Base-by-base conservation (phyloP, 192 early-diverging fungal species). In the Entomortierella lignicola region DNA sequence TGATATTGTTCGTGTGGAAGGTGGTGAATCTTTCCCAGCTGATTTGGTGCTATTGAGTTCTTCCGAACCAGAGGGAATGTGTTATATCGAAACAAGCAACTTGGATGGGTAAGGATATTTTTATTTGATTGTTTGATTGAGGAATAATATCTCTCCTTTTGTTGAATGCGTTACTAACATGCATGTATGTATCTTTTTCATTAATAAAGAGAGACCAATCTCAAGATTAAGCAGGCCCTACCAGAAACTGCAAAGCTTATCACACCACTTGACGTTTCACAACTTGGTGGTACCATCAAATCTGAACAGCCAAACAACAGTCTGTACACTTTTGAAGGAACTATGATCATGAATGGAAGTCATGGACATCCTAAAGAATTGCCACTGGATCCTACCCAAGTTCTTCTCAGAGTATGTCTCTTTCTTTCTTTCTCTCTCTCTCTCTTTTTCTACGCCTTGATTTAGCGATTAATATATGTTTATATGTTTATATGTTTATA, bases 61-160 rank as follows among this genome's bases (percentile, higher is more conserved):
- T 43, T 93, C 91, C 17, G 98, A 98, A 74, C 98, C 96, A 18
- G 96, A 99, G 81, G 96, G 94, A 37, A 86, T 98, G 82, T 95
- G 94, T 80, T 99, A 99, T 70, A 96, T 99, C 62, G 98, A 99
- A 82, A 99, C 98, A 66, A 95, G 94, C 71, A 98, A 98, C 82
- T 85, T 99, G 55, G 98, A 99, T 75, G 98, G 93, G 92, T 93
- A 82, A 83, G 64, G 23, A 1, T 30, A 8, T 13, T 3, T 11
- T 23, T 59, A 23, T 26, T 13, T 12, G 21, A 37, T 4, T 12
- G 15, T 13, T 13, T n/a, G n/a, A n/a, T n/a, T n/a, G n/a, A n/a
- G n/a, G n/a, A n/a, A n/a, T n/a, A n/a, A n/a, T n/a, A n/a, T n/a
- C n/a, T n/a, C n/a, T n/a, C n/a, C n/a, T n/a, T n/a, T n/a, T n/a